phyloP scores from a whole-genome alignment of 1,284 basidiomycete species.

The Phylloporus gajari region DNA sequence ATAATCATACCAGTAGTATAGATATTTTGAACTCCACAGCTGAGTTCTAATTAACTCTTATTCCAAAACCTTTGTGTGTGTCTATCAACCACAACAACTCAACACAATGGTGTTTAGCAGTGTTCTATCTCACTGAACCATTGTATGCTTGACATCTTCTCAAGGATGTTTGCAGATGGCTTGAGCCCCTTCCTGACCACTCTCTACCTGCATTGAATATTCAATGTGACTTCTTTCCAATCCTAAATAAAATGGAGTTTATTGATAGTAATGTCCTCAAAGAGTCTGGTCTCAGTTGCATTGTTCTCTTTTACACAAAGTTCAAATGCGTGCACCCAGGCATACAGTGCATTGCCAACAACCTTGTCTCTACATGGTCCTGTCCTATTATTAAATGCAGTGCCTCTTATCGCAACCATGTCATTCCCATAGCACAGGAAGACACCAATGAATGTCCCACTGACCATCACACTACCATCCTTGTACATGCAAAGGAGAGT shows the following conservation, averaged over 20 bases:
- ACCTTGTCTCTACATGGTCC: slow-evolving; percentile 89
- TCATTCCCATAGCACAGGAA: slow-evolving; percentile 64
- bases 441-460: slow-evolving; percentile 49
- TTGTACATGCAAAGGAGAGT: slow-evolving; percentile 72
- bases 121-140: too few species aligned
- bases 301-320: slow-evolving; percentile 96
- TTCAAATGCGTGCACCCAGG: slow-evolving; percentile 88
- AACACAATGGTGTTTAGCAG: too few species aligned
- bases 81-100: too few species aligned
- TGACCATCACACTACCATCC: slow-evolving; percentile 74
- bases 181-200: slow-evolving; percentile 93
- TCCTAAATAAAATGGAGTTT: slow-evolving; percentile 87
- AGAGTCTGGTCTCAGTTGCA: slow-evolving; percentile 90
- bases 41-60: too few species aligned
- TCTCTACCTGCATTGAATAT: slow-evolving; percentile 96
- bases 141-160: too few species aligned
- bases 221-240: slow-evolving; percentile 90
- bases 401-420: slow-evolving; percentile 82
- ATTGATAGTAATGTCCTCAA: slow-evolving; percentile 94
- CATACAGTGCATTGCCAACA: slow-evolving; percentile 84
- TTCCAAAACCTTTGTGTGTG: too few species aligned
- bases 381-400: slow-evolving; percentile 95
- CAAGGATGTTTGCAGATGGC: slow-evolving; percentile 90
- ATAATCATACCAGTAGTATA: too few species aligned
- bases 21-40: too few species aligned